Evolutionary conservation across 73 alveolate genomes (phyloP).

Genomic region (Paramecium caudatum): DNA sequence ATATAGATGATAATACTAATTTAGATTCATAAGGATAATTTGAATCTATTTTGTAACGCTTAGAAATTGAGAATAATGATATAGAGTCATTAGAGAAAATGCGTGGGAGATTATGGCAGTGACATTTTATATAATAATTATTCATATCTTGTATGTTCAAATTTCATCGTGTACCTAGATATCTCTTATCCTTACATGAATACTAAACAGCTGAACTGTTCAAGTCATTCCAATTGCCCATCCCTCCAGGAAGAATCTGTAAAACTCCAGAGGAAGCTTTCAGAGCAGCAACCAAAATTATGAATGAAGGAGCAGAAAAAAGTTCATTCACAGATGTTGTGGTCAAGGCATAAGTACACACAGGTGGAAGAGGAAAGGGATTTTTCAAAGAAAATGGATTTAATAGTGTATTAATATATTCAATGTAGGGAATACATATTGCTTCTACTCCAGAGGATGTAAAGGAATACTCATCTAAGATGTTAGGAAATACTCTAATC

Average conservation of each 20-base stretch:
- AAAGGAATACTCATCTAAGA: constrained; percentile 77
- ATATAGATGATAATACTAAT: neutral
- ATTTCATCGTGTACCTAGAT: constrained; percentile 52
- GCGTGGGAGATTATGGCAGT: neutral
- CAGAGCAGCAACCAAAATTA: constrained; percentile 62
- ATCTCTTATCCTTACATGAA: constrained; percentile 70
- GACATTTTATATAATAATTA: constrained; percentile 16
- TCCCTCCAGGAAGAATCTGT: constrained; percentile 74
- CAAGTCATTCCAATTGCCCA: constrained; percentile 64
- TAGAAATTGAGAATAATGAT: constrained; percentile 7
- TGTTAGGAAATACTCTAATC: constrained; percentile 85
- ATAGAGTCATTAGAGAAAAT: neutral
- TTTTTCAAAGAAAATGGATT: constrained; percentile 81
- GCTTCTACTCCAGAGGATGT: constrained; percentile 81
- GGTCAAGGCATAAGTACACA: constrained; percentile 82
- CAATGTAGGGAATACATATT: constrained; percentile 78
- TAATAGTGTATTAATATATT: constrained; percentile 73
- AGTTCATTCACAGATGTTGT: constrained; percentile 77
- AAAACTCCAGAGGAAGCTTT: constrained; percentile 74
- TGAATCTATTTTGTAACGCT: neutral
- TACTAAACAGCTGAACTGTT: constrained; percentile 70
- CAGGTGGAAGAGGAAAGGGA: constrained; percentile 91
- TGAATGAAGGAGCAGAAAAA: constrained; percentile 40
- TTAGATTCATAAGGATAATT: constrained; percentile 1
- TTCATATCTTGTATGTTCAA: neutral